These are phyloP conservation scores for Alternaria consortialis DNA, from an alignment of 2,329 filamentous ascomycete species.

Conservation along the genomic window DNA sequence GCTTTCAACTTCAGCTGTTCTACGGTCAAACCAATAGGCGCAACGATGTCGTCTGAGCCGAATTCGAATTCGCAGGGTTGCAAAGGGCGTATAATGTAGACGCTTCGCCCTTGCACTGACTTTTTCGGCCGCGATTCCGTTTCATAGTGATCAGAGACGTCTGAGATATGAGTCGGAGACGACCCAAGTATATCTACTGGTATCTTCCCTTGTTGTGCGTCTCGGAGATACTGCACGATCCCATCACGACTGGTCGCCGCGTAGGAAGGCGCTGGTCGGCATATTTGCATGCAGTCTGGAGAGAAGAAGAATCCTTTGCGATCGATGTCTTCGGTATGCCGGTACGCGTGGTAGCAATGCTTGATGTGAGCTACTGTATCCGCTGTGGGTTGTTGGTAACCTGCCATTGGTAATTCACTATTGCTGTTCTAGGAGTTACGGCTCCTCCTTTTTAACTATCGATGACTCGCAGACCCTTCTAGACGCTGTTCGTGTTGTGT, in stretches of 20 bases:
- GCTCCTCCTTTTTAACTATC: neutral
- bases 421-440: neutral
- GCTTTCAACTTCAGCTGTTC: constrained; percentile 7
- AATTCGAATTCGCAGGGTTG: constrained; percentile 15
- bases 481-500: neutral
- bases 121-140: neutral
- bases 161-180: neutral
- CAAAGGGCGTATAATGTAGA: constrained; percentile 22
- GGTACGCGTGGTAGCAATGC: constrained; percentile 17
- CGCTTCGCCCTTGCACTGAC: neutral
- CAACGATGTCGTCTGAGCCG: constrained; percentile 2
- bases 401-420: neutral
- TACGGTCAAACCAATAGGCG: constrained; percentile 4
- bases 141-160: neutral
- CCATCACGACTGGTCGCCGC: constrained; percentile 15
- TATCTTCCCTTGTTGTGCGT: constrained; percentile 13
- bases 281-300: constrained; percentile 23
- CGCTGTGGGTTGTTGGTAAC: neutral
- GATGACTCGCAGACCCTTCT: neutral
- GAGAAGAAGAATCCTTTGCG: constrained; percentile 24
- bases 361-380: constrained; percentile 16
- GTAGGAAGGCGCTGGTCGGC: constrained; percentile 21
- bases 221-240: constrained; percentile 23
- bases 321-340: constrained; percentile 16
- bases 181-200: neutral